These are phyloP conservation scores for Penicillium crustosum DNA, from an alignment of 2,329 filamentous ascomycete species.

Conservation along the genomic window DNA sequence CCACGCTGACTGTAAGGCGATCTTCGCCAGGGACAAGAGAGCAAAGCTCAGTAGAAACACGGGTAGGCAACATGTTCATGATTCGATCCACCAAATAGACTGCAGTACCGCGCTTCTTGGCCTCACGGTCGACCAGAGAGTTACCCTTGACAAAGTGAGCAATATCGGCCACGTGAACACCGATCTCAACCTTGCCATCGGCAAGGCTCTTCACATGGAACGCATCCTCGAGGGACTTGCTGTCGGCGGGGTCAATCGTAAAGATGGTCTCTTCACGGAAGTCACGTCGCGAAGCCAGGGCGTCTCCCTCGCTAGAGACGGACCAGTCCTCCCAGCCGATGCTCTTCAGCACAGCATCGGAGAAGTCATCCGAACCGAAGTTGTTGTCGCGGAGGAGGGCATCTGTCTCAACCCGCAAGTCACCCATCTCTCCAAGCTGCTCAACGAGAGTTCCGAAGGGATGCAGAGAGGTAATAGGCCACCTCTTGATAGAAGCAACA, in stretches of 20 bases:
- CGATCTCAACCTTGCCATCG: constrained; percentile 88
- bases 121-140: constrained; percentile 92
- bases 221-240: constrained; percentile 85
- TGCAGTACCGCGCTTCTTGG: constrained; percentile 94
- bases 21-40: constrained; percentile 85
- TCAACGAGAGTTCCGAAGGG: constrained; percentile 97
- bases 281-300: constrained; percentile 75
- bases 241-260: constrained; percentile 86
- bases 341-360: constrained; percentile 90
- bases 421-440: constrained; percentile 94
- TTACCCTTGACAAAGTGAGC: constrained; percentile 96
- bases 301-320: constrained; percentile 76
- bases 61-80: constrained; percentile 82
- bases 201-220: constrained; percentile 83
- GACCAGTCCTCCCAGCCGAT: constrained; percentile 92
- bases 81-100: constrained; percentile 91
- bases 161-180: constrained; percentile 91
- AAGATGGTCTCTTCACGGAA: constrained; percentile 87
- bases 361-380: constrained; percentile 96
- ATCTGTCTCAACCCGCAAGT: constrained; percentile 96
- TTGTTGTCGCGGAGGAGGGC: constrained; percentile 97
- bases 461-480: constrained; percentile 99
- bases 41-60: constrained; percentile 82
- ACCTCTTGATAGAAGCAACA: constrained; percentile 97
- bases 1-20: constrained; percentile 84